Percentiles rank a stretch among this genome's conserved stretches.
phyloP scores from a whole-genome alignment of 768 basidiomycete genomes.

The Tylopilus vinaceipallidus region DNA sequence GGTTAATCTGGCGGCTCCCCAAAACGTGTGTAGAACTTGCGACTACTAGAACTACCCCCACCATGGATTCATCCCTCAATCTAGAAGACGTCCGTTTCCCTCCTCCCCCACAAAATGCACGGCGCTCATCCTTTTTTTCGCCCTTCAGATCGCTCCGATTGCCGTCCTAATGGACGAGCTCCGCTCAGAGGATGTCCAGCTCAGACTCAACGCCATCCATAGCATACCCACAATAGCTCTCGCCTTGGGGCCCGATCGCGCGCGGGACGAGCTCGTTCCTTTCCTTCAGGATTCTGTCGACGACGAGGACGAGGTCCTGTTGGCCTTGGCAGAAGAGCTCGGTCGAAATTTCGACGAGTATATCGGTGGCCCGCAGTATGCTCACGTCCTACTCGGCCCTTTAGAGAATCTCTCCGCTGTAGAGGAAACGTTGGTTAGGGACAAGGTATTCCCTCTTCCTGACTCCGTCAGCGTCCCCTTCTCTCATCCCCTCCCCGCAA shows the following conservation, averaged over 20 bases:
- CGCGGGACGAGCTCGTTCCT: slow-evolving; percentile 91
- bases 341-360: slow-evolving; percentile 93
- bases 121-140: slow-evolving; percentile 14
- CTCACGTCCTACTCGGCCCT: slow-evolving; percentile 86
- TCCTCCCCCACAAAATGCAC: slow-evolving; percentile 3
- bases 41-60: slow-evolving; percentile 5
- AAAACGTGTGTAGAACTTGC: slow-evolving; percentile 9
- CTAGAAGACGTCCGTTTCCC: slow-evolving; percentile 61
- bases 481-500: slow-evolving; percentile 33
- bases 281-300: slow-evolving; percentile 99
- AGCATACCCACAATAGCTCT: slow-evolving; percentile 97
- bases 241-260: slow-evolving; percentile 92
- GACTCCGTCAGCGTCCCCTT: neutral
- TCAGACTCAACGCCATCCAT: slow-evolving; percentile 95
- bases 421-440: slow-evolving; percentile 96
- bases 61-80: slow-evolving; percentile 66
- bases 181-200: slow-evolving; percentile 94
- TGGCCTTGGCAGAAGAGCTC: slow-evolving; percentile 93
- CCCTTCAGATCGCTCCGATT: slow-evolving; percentile 82
- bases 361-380: slow-evolving; percentile 84
- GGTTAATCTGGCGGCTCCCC: slow-evolving; percentile 17
- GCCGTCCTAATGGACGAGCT: slow-evolving; percentile 98
- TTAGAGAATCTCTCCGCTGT: slow-evolving; percentile 95
- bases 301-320: slow-evolving; percentile 96
- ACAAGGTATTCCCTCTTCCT: slow-evolving; percentile 66